A percentile compares a stretch with the other conserved stretches of the same genome.
These are phyloP conservation scores for Cladosporium velox DNA, from an alignment of 2,329 filamentous ascomycete genomes.

Conservation along the genomic window DNA sequence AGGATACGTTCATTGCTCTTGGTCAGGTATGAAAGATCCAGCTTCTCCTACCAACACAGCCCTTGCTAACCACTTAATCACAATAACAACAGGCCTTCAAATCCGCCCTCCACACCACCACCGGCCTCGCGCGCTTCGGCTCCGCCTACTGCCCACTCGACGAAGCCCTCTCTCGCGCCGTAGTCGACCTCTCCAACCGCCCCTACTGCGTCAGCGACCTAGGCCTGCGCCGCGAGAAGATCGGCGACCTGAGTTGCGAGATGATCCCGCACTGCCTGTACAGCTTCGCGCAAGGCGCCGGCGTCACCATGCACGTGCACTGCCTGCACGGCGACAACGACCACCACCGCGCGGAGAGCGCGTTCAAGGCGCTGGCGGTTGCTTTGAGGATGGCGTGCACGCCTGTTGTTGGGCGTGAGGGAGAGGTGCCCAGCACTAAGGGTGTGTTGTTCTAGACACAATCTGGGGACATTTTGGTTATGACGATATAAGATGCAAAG, in stretches of 20 bases:
- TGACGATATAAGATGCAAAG: neutral
- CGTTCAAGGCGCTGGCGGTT: slow-evolving; percentile 93
- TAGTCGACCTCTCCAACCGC: slow-evolving; percentile 91
- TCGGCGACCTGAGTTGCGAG: slow-evolving; percentile 89
- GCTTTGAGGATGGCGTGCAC: slow-evolving; percentile 77
- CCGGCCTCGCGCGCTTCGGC: slow-evolving; percentile 86
- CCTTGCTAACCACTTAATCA: too few species aligned
- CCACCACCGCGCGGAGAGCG: slow-evolving; percentile 93
- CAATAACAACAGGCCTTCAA: slow-evolving; percentile 65
- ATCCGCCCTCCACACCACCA: slow-evolving; percentile 71
- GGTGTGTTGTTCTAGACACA: slow-evolving; percentile 66
- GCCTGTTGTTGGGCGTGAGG: slow-evolving; percentile 75
- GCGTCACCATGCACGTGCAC: slow-evolving; percentile 93
- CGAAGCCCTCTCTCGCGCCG: slow-evolving; percentile 89
- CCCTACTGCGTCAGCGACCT: slow-evolving; percentile 83
- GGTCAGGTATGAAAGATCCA: slow-evolving; percentile 59
- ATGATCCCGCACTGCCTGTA: slow-evolving; percentile 97
- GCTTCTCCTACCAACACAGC: too few species aligned
- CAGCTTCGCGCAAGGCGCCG: slow-evolving; percentile 88
- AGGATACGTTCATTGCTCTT: slow-evolving; percentile 91
- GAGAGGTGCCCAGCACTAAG: slow-evolving; percentile 95
- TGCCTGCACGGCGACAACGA: slow-evolving; percentile 89
- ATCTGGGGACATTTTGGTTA: neutral
- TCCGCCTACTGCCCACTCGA: slow-evolving; percentile 91
- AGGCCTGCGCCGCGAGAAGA: slow-evolving; percentile 84